phyloP scores from a whole-genome alignment of 805 yeast species.

The Metschnikowia noctiluminum region DNA sequence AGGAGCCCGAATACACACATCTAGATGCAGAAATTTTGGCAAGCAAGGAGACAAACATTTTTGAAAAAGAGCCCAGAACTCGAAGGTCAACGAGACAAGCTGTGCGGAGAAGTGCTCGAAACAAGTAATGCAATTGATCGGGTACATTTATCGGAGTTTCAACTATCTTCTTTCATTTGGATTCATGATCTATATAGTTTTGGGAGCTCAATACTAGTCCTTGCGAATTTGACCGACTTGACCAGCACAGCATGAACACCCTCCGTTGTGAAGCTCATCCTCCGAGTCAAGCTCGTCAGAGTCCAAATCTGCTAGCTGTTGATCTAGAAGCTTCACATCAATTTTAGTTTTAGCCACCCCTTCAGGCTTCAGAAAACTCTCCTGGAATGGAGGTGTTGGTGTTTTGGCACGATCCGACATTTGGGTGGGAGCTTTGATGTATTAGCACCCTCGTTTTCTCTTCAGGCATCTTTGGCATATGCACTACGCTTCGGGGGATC shows the following conservation, averaged over 20 bases:
- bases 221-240: constrained; percentile 14
- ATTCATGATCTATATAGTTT: no score
- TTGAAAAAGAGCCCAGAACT: constrained; percentile 13
- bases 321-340: constrained; percentile 18
- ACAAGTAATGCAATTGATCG: constrained; percentile 5
- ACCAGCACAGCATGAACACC: constrained; percentile 19
- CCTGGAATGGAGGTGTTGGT: neutral
- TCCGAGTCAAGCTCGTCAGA: constrained; percentile 19
- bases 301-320: constrained; percentile 19
- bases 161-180: neutral
- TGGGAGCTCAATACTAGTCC: no score
- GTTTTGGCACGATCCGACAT: neutral
- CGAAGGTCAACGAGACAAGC: constrained; percentile 14
- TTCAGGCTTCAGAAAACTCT: neutral
- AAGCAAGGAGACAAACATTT: neutral
- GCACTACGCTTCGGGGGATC: neutral
- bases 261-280: constrained; percentile 13
- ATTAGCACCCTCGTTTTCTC: no score
- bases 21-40: neutral
- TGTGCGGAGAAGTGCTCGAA: constrained; percentile 13
- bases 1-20: neutral
- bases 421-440: neutral
- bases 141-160: neutral
- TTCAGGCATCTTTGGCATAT: neutral
- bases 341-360: constrained; percentile 4